Base-by-base conservation (phyloP, 108 stramenopile genomes). In the Cylindrotheca closterium region DNA sequence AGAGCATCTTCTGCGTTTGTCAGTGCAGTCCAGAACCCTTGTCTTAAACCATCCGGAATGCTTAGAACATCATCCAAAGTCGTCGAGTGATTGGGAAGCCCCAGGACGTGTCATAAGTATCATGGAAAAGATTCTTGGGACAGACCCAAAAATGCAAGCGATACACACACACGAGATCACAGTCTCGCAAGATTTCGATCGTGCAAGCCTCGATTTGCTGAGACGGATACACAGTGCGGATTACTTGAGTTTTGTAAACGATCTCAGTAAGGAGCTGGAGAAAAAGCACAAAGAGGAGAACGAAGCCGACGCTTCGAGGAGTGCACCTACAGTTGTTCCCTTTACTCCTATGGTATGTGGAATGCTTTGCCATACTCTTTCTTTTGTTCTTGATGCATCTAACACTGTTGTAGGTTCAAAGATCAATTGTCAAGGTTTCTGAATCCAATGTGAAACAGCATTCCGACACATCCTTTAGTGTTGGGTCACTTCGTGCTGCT, bases 21-120 rank as follows among this genome's bases (percentile, higher is more conserved):
- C 86, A 7, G 46, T 82, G 7, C 84, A 86, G 45, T 84, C 83
- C 23, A 68, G 92, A 65, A 90, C 95, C 32, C 70, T 96, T 45
- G 83, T 96, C 5, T 68, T 96, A 46, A 87, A 96, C 64, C 95
- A 96, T 65, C 89, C 88, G 17, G 95, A 96, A 81, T 96, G 89
- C 73, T 79, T 89, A 22, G 89, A 93, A 25, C 95, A 96, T 48
- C 61, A 75, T 46, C 77, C 90, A 4, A 91, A 92, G 66, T 68
- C 79, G 30, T 65, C 65, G 31, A 73, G 83, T 27, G 95, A 96
- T 63, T 96, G 95, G 95, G 95, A 96, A 74, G 78, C 74, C 42
- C 92, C 95, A 3, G 91, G 88, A 64, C 79, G 95, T 47, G 74
- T 96, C 4, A 75, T 49, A 4, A 60, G 80, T 28, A 91, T 96